Conservation (phyloP, 805 yeast genomes). For the Myxozyma geophila region DNA sequence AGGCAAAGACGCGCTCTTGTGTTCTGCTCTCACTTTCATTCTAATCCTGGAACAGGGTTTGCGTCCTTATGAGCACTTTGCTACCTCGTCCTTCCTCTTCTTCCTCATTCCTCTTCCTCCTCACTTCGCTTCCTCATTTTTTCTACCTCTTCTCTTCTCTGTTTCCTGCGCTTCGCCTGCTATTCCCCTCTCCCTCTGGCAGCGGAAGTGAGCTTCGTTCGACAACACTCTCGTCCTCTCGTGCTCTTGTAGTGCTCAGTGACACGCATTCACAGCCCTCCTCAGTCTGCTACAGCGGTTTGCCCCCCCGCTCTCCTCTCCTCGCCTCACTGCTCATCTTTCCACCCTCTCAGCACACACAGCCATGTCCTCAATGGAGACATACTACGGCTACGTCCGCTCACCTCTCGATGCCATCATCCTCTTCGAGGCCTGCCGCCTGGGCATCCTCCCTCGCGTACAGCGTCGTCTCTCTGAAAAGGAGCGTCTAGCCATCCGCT, state of each 20-base stretch:
- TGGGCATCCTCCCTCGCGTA: conserved; percentile 60
- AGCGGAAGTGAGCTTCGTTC: too few relatives aligned
- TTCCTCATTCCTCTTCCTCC: not conserved
- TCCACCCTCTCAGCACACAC: not conserved
- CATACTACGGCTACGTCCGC: conserved; percentile 64
- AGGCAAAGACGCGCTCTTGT: conserved; percentile 4
- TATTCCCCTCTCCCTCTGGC: not conserved
- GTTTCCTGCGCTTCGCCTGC: not conserved
- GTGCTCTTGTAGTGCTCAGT: too few relatives aligned
- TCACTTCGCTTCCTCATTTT: not conserved
- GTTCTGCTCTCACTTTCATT: conserved; percentile 1
- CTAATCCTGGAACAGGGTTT: too few relatives aligned
- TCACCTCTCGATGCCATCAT: conserved; percentile 66
- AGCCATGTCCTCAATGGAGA: conserved; percentile 50
- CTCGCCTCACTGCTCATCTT: not conserved
- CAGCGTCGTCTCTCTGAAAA: conserved; percentile 60
- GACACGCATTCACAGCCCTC: too few relatives aligned
- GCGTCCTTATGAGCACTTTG: too few relatives aligned
- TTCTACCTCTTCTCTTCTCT: not conserved
- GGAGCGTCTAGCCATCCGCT: conserved; percentile 58
- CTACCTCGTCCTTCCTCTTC: not conserved
- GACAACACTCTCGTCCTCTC: too few relatives aligned
- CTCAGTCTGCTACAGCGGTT: too few relatives aligned
- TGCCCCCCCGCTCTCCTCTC: not conserved
- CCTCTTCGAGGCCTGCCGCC: conserved; percentile 66